A percentile compares a stretch with the other conserved stretches of the same genome.
Evolutionary conservation across 2,329 filamentous ascomycete species (phyloP).

Genomic region (Fusarium sp.): DNA sequence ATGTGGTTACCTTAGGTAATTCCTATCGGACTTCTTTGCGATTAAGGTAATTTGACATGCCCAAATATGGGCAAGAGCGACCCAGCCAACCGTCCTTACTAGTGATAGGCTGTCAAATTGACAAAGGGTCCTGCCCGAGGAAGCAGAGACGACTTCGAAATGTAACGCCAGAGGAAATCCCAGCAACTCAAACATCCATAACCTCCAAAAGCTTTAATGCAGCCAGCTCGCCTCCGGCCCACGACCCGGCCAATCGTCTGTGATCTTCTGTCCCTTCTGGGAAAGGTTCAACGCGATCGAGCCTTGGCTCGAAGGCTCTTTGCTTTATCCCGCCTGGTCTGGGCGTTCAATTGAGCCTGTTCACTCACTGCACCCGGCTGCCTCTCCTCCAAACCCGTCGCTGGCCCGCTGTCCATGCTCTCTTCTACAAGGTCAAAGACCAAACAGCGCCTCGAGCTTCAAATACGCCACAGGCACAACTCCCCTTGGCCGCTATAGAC

Average conservation of each 20-base stretch:
- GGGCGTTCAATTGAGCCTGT: slow-evolving; percentile 39
- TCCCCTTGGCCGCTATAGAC: slow-evolving; percentile 17
- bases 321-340: slow-evolving; percentile 43
- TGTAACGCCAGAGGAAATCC: slow-evolving; percentile 31
- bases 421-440: background rate
- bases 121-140: slow-evolving; percentile 16
- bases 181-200: slow-evolving; percentile 16
- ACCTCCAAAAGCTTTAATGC: slow-evolving; percentile 24
- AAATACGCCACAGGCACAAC: slow-evolving; percentile 32
- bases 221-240: slow-evolving; percentile 37
- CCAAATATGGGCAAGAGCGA: slow-evolving; percentile 23
- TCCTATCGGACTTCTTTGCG: slow-evolving; percentile 7
- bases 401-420: slow-evolving; percentile 2
- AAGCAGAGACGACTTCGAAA: slow-evolving; percentile 34
- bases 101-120: slow-evolving; percentile 31
- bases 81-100: slow-evolving; percentile 28
- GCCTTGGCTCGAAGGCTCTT: slow-evolving; percentile 26
- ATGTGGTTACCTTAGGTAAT: slow-evolving; percentile 10
- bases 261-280: slow-evolving; percentile 25
- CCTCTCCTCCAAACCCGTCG: slow-evolving; percentile 13
- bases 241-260: slow-evolving; percentile 39
- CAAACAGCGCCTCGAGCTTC: slow-evolving; percentile 14
- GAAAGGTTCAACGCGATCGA: slow-evolving; percentile 34
- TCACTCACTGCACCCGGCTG: slow-evolving; percentile 29
- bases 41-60: slow-evolving; percentile 31